These are phyloP conservation scores for Lactifluus hygrophoroides DNA, from an alignment of 768 basidiomycete species.

Conservation along the genomic window DNA sequence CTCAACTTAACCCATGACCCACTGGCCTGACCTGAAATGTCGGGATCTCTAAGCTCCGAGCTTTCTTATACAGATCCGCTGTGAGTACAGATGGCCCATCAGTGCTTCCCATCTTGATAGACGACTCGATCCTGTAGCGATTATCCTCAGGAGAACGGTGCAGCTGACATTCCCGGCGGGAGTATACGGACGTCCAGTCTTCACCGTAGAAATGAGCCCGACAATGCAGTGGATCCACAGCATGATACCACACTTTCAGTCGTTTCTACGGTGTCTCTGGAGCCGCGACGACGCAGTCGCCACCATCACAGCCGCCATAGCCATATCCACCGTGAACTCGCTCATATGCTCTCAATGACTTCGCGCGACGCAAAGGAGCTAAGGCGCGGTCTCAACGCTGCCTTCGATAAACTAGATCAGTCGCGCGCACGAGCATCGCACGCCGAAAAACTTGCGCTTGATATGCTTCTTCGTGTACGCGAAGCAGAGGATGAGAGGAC, in stretches of 20 bases:
- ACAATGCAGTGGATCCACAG: neutral
- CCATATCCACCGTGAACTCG: constrained; percentile 16
- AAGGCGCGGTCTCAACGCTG: constrained; percentile 23
- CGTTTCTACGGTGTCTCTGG: constrained; percentile 17
- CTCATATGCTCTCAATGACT: constrained; percentile 17
- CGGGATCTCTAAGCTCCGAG: constrained; percentile 7
- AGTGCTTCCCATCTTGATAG: constrained; percentile 8
- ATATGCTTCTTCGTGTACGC: constrained; percentile 36
- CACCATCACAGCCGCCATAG: constrained; percentile 10
- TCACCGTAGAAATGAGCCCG: neutral
- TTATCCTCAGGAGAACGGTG: neutral
- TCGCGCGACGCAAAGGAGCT: constrained; percentile 24
- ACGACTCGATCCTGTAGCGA: neutral
- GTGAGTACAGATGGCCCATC: constrained; percentile 7
- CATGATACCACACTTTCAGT: constrained; percentile 12
- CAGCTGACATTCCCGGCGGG: neutral
- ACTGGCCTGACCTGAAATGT: neutral
- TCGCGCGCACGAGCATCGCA: constrained; percentile 37
- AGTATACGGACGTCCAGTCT: neutral
- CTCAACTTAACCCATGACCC: neutral
- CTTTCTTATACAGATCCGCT: constrained; percentile 1
- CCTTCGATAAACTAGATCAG: constrained; percentile 30
- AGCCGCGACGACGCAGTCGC: constrained; percentile 17
- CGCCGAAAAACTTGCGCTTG: constrained; percentile 40
- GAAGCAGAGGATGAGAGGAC: constrained; percentile 33